Conservation (phyloP, 495 filamentous ascomycete genomes). For the Penicillium malachiteum region DNA sequence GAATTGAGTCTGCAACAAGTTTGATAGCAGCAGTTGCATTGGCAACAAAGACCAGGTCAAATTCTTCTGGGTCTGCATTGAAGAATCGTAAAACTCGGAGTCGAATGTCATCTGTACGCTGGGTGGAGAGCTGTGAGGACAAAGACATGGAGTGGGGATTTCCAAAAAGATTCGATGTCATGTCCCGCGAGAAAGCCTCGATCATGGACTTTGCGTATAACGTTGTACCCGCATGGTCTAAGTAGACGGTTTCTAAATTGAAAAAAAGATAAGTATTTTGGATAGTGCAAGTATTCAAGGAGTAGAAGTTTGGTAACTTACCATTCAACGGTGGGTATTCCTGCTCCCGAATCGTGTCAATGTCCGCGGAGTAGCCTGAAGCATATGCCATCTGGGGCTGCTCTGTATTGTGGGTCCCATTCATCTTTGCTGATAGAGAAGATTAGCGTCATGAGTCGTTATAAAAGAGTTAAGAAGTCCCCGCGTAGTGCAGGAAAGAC, state of each 20-base stretch:
- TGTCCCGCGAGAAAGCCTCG: conserved; percentile 70
- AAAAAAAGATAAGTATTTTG: neutral
- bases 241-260: conserved; percentile 67
- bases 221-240: conserved; percentile 92
- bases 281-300: neutral
- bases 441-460: neutral
- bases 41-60: conserved; percentile 87
- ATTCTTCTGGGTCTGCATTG: conserved; percentile 77
- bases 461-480: neutral
- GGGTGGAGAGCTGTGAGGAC: conserved; percentile 74
- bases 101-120: conserved; percentile 73
- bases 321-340: conserved; percentile 89
- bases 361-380: conserved; percentile 58
- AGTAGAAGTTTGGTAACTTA: conserved; percentile 22
- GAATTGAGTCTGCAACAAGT: conserved; percentile 72
- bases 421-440: conserved; percentile 11
- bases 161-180: conserved; percentile 77
- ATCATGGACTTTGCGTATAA: conserved; percentile 78
- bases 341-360: conserved; percentile 64
- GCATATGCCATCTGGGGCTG: conserved; percentile 14
- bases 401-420: conserved; percentile 1
- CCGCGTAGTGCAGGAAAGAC: neutral
- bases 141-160: conserved; percentile 88
- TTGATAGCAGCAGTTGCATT: conserved; percentile 94
- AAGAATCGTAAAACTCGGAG: conserved; percentile 74